Conservation (phyloP, 2,329 filamentous ascomycete species). For the Aspergillus niger region DNA sequence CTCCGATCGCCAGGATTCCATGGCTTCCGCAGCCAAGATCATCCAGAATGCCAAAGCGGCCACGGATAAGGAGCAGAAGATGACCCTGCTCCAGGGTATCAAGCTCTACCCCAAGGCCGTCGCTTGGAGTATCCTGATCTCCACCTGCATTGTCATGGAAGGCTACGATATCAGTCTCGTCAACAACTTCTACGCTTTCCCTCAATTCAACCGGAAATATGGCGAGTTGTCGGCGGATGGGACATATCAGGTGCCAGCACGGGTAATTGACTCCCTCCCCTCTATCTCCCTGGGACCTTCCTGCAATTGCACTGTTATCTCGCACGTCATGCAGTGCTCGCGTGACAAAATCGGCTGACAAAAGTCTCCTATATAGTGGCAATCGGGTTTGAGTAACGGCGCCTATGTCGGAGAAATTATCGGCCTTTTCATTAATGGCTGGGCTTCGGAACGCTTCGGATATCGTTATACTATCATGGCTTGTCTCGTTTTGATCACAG, state of each 20-base stretch:
- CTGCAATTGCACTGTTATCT: not conserved
- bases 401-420: slow-evolving; percentile 51
- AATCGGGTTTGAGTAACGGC: slow-evolving; percentile 49
- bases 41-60: slow-evolving; percentile 46
- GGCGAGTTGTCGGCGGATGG: slow-evolving; percentile 37
- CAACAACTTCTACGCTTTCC: slow-evolving; percentile 70
- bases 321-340: not conserved
- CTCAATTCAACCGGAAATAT: slow-evolving; percentile 46
- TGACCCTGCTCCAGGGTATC: slow-evolving; percentile 75
- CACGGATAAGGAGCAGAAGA: slow-evolving; percentile 57
- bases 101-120: slow-evolving; percentile 85
- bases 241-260: slow-evolving; percentile 42
- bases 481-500: slow-evolving; percentile 49
- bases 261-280: slow-evolving; percentile 28
- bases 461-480: slow-evolving; percentile 55
- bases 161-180: slow-evolving; percentile 81
- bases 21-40: slow-evolving; percentile 34
- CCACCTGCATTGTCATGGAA: slow-evolving; percentile 90
- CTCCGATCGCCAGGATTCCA: slow-evolving; percentile 22
- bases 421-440: slow-evolving; percentile 55
- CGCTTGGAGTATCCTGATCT: slow-evolving; percentile 79
- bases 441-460: slow-evolving; percentile 54
- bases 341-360: slow-evolving; percentile 19
- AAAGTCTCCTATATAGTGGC: slow-evolving; percentile 38
- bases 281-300: not conserved